Conservation (phyloP, 202 grass and related monocot genomes). For the Setaria italica region DNA sequence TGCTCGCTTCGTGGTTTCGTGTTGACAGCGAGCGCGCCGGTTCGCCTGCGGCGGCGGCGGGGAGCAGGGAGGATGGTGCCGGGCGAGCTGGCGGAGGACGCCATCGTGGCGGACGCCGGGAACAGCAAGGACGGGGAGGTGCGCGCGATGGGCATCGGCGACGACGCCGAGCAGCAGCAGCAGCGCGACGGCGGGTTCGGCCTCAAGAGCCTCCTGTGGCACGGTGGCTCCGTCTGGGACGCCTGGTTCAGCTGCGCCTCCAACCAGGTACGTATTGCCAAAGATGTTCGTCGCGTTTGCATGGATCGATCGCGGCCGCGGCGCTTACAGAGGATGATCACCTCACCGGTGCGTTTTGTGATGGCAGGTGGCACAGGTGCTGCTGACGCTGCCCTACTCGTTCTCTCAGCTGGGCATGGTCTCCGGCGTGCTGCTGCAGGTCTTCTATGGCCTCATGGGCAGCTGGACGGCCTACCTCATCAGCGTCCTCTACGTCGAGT, state of each 20-base stretch:
- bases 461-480: conserved; percentile 99
- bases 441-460: conserved; percentile 94
- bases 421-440: conserved; percentile 77
- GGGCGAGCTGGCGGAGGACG: conserved; percentile 74
- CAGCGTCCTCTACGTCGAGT: conserved; percentile 98
- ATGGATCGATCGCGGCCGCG: conserved; percentile 45
- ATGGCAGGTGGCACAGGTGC: conserved; percentile 90
- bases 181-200: conserved; percentile 39
- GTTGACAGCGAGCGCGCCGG: neutral
- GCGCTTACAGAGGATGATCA: neutral
- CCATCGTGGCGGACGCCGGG: conserved; percentile 61
- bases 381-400: conserved; percentile 96
- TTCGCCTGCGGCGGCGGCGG: neutral
- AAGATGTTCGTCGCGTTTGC: neutral
- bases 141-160: conserved; percentile 43
- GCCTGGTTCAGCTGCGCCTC: conserved; percentile 99
- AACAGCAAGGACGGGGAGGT: conserved; percentile 47
- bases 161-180: conserved; percentile 10
- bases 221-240: conserved; percentile 96
- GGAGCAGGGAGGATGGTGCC: conserved; percentile 53
- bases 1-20: no score
- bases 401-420: conserved; percentile 94
- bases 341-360: neutral
- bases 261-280: conserved; percentile 67
- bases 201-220: conserved; percentile 83